Conservation (phyloP, 495 filamentous ascomycete species). For the Lepraria neglecta region DNA sequence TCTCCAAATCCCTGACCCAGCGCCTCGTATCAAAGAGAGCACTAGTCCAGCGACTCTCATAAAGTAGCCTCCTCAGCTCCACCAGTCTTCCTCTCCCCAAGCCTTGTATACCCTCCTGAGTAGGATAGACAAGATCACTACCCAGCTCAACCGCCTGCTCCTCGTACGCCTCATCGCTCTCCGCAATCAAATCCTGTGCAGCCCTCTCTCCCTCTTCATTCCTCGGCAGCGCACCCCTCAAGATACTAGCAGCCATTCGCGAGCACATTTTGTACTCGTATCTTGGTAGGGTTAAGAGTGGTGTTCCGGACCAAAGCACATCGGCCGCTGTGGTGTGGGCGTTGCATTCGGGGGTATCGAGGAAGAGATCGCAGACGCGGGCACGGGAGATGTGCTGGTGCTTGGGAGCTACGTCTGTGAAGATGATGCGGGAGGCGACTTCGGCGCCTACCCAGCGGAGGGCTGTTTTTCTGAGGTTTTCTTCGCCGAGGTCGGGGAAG, state of each 20-base stretch:
- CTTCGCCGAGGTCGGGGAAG: slow-evolving; percentile 91
- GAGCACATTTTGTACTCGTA: slow-evolving; percentile 99
- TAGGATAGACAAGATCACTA: slow-evolving; percentile 56
- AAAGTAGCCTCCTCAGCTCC: slow-evolving; percentile 73
- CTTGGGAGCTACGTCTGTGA: slow-evolving; percentile 96
- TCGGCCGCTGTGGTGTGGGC: slow-evolving; percentile 97
- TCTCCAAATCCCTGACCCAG: slow-evolving; percentile 89
- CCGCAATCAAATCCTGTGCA: slow-evolving; percentile 68
- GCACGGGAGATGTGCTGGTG: slow-evolving; percentile 89
- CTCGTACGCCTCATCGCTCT: slow-evolving; percentile 75
- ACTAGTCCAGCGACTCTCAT: slow-evolving; percentile 72
- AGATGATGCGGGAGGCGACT: slow-evolving; percentile 86
- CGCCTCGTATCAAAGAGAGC: slow-evolving; percentile 84
- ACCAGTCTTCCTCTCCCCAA: slow-evolving; percentile 60
- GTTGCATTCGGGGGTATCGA: slow-evolving; percentile 98
- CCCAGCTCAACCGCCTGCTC: slow-evolving; percentile 68
- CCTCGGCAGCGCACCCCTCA: slow-evolving; percentile 79
- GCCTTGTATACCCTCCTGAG: slow-evolving; percentile 43
- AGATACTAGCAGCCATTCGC: slow-evolving; percentile 91
- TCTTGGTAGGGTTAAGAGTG: slow-evolving; percentile 85
- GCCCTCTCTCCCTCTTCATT: slow-evolving; percentile 58
- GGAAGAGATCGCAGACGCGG: slow-evolving; percentile 84
- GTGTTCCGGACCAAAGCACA: slow-evolving; percentile 91
- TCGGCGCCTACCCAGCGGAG: slow-evolving; percentile 75
- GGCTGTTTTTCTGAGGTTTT: slow-evolving; percentile 73